phyloP scores from a whole-genome alignment of 2,329 filamentous ascomycete species.

The Penicillium crustosum region DNA sequence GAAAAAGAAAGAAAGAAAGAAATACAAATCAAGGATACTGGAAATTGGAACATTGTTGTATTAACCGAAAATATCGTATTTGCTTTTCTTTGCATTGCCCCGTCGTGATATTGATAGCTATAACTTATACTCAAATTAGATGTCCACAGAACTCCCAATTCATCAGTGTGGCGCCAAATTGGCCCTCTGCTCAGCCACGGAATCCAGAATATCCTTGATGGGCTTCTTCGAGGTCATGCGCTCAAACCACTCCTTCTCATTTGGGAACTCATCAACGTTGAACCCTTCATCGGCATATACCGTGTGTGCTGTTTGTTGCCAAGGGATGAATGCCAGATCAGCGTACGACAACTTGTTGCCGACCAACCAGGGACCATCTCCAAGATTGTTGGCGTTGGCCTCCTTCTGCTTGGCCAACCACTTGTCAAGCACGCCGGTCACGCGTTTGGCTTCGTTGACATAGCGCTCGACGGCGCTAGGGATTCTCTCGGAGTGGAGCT shows the following conservation, averaged over 20 bases:
- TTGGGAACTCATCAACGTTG: conserved; percentile 7
- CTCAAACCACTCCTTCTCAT: conserved; percentile 18
- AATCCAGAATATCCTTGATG: conserved; percentile 7
- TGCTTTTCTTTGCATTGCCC: neutral
- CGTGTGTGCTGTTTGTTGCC: conserved; percentile 19
- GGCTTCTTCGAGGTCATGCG: conserved; percentile 12
- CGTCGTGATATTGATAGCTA: neutral
- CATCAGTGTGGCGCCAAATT: neutral
- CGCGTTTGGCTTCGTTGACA: conserved; percentile 43
- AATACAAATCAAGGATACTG: neutral
- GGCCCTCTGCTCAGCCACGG: neutral
- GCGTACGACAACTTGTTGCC: conserved; percentile 45
- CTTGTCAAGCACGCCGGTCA: conserved; percentile 46
- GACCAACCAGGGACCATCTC: conserved; percentile 36
- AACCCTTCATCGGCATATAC: conserved; percentile 3
- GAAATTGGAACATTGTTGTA: neutral
- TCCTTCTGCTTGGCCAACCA: conserved; percentile 32
- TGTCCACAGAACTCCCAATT: no score
- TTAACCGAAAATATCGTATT: neutral
- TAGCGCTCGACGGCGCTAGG: conserved; percentile 46
- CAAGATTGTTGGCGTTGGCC: neutral
- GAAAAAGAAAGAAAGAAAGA: neutral
- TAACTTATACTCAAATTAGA: neutral
- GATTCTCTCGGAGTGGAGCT: conserved; percentile 43
- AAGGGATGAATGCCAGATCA: conserved; percentile 43